phyloP scores from a whole-genome alignment of 164 flowering plant species.

The Akebia trifoliata region DNA sequence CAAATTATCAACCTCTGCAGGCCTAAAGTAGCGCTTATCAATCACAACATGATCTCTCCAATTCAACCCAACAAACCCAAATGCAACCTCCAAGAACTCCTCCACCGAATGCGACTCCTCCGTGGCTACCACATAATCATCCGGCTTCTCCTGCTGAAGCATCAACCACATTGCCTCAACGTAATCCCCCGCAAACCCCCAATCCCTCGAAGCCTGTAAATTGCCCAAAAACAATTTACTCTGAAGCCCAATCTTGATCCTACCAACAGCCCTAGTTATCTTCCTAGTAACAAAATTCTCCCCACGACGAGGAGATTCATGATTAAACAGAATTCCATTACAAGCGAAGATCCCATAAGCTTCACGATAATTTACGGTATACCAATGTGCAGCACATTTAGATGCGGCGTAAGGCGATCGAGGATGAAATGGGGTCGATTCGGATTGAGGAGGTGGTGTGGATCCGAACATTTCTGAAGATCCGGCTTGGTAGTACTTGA shows the following conservation, averaged over 20 bases:
- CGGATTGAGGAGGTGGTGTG: slow-evolving; percentile 88
- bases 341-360: slow-evolving; percentile 84
- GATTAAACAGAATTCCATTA: slow-evolving; percentile 89
- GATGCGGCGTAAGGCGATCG: slow-evolving; percentile 92
- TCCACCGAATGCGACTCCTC: slow-evolving; percentile 90
- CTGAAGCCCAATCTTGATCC: slow-evolving; percentile 88
- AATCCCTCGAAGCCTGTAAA: slow-evolving; percentile 75
- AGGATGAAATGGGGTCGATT: slow-evolving; percentile 81
- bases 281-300: slow-evolving; percentile 93
- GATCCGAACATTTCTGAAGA: slow-evolving; percentile 95
- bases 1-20: slow-evolving; percentile 82
- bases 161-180: slow-evolving; percentile 99
- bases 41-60: slow-evolving; percentile 94
- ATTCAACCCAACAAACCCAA: slow-evolving; percentile 85
- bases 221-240: slow-evolving; percentile 85
- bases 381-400: slow-evolving; percentile 97
- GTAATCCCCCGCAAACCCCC: slow-evolving; percentile 97
- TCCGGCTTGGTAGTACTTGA: slow-evolving; percentile 88
- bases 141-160: slow-evolving; percentile 94
- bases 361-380: slow-evolving; percentile 89
- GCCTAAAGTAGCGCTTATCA: slow-evolving; percentile 83
- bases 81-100: slow-evolving; percentile 81
- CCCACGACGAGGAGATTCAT: slow-evolving; percentile 81
- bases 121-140: slow-evolving; percentile 94
- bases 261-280: slow-evolving; percentile 83